These are phyloP conservation scores for Thelonectria rubi DNA, from an alignment of 2,329 filamentous ascomycete species.

Conservation along the genomic window DNA sequence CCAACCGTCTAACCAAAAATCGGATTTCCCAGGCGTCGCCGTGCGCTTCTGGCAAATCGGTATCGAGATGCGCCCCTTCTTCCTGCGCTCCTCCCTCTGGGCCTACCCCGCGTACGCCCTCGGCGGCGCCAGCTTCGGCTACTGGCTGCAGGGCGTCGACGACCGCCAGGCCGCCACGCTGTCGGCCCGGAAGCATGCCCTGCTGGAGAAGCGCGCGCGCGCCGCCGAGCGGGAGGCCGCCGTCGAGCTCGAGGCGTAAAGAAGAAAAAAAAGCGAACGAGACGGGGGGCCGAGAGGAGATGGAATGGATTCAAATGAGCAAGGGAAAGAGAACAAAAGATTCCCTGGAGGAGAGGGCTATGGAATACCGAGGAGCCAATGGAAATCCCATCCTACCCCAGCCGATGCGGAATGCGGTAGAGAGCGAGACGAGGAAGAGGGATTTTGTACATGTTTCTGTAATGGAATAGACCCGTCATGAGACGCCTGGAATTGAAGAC, in stretches of 20 bases:
- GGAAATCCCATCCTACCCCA: conserved; percentile 3
- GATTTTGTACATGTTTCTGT: conserved; percentile 39
- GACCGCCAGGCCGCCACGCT: conserved; percentile 81
- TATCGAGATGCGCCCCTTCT: conserved; percentile 96
- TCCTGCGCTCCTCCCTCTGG: conserved; percentile 85
- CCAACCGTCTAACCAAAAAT: no score
- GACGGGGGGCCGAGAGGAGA: conserved; percentile 7
- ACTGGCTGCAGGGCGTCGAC: conserved; percentile 95
- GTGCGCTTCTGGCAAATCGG: conserved; percentile 96
- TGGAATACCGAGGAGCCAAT: background rate
- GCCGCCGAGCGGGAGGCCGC: conserved; percentile 54
- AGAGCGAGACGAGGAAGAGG: background rate
- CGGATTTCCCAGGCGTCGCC: conserved; percentile 84
- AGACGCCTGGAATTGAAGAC: conserved; percentile 37
- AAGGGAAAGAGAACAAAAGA: background rate
- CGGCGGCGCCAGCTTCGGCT: conserved; percentile 90
- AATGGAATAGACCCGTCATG: conserved; percentile 40
- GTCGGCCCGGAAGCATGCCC: conserved; percentile 77
- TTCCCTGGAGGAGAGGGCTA: no score
- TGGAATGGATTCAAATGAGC: background rate
- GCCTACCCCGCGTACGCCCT: conserved; percentile 90
- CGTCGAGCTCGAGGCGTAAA: conserved; percentile 40
- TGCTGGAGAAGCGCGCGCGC: conserved; percentile 90
- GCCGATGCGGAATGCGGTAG: background rate
- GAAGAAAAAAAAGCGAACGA: conserved; percentile 12